Base-by-base conservation (phyloP, 2,329 filamentous ascomycete species). In the Penicillium frequentans region DNA sequence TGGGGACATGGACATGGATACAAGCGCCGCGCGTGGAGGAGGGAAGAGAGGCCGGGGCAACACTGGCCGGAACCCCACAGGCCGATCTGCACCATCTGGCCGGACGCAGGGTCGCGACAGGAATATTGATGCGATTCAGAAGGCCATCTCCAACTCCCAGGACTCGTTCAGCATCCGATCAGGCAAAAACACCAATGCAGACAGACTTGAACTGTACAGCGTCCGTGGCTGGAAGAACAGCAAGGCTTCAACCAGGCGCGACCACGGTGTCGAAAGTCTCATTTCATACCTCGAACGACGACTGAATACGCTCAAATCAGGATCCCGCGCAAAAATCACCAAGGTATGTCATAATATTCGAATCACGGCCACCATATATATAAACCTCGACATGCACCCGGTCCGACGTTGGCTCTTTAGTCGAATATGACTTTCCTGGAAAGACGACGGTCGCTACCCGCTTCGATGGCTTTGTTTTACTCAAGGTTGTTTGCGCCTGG, bases 281-380 rank as follows among this genome's bases (percentile, higher is more conserved):
- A 73, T 91, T 52, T 78, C 79, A 50, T 91, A 91, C 70, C 75
- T 92, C 61, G 87, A 91, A 75, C 85, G 86, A 67, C 91, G 91
- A 73, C 83, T 88, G 47, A 81, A 82, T 54, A 76, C 80, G 62
- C 58, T 69, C 62, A 77, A 80, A 70, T 56, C 69, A 65, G 68
- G 77, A 68, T 80, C 82, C 68, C 78, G 79, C 64, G 79, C 90
- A 66, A 86, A 82, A 71, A 86, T 93, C 62, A 86, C 85, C 78
- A 90, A 91, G 87, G 90, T 92, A 90, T 85, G 88, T 89, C 74
- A 75, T 73, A 75, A 75, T 35, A 39, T 64, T 67, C 72, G 67
- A 68, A 71, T 73, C 61, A 69, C 73, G 72, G 71, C 76, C 73
- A 75, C 27, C 47, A 67, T 72, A 72, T 70, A 72, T 71, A 71